phyloP scores from a whole-genome alignment of 106 monocot genomes.

The Amphibolis antarctica region DNA sequence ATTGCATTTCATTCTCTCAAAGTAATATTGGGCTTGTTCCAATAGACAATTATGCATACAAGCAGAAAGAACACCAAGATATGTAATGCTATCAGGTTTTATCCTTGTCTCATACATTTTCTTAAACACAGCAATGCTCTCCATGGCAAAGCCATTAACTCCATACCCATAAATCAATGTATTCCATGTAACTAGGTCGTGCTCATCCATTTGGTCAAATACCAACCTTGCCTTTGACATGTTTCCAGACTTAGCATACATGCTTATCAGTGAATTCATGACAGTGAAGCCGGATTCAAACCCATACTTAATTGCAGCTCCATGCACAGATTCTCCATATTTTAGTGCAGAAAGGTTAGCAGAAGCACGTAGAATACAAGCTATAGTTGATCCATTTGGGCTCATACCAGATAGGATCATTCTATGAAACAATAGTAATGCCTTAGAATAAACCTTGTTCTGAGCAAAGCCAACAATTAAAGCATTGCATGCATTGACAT shows the following conservation, averaged over 20 bases:
- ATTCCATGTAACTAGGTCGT: slow-evolving; percentile 53
- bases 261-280: slow-evolving; percentile 42
- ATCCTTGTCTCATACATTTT: slow-evolving; percentile 16
- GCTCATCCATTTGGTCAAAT: slow-evolving; percentile 25
- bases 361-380: slow-evolving; percentile 40
- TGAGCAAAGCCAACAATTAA: slow-evolving; percentile 24
- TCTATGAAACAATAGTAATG: slow-evolving; percentile 25
- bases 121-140: slow-evolving; percentile 34
- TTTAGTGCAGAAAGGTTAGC: slow-evolving; percentile 18
- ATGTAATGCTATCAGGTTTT: slow-evolving; percentile 45
- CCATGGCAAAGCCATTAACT: slow-evolving; percentile 28
- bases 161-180: slow-evolving; percentile 48
- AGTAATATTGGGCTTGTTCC: slow-evolving; percentile 34
- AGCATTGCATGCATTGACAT: slow-evolving; percentile 20
- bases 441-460: slow-evolving; percentile 17
- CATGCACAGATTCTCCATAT: slow-evolving; percentile 35
- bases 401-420: slow-evolving; percentile 21
- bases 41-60: slow-evolving; percentile 37
- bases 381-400: slow-evolving; percentile 18
- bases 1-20: slow-evolving; percentile 33
- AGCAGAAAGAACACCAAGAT: slow-evolving; percentile 50
- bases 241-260: slow-evolving; percentile 52
- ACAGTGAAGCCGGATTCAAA: slow-evolving; percentile 16
- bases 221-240: slow-evolving; percentile 18
- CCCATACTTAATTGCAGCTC: slow-evolving; percentile 29